Base-by-base conservation (phyloP, 1,139 yeast species). In the Kurtzmaniella quercitrusa region DNA sequence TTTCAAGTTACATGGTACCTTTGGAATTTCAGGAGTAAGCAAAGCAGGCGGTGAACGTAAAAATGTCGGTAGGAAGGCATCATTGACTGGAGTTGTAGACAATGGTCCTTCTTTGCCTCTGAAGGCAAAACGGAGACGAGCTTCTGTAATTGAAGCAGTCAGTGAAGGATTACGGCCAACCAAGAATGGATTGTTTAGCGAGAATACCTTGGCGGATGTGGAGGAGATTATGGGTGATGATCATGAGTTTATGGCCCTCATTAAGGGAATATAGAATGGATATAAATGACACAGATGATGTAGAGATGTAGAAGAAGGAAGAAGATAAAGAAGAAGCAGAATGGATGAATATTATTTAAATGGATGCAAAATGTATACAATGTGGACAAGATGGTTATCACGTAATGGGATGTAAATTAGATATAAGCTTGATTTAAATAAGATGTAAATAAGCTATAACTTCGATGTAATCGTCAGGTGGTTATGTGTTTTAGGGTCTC, bases 121-220 rank as follows among this genome's bases (percentile, higher is more conserved):
- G 9, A 67, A 64, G 51, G 62, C 50, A 57, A 64, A 58, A 42
- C 48, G 74, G 43, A 61, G 89, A 57, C 69, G 85, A 51, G 84
- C 83, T 33, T 80, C 86, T 44, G 74, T 79, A 44, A 85, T 73
- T 2, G 91, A 84, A 53, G 90, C 91, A 2, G 83, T 82, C n/a
- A 76, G 80, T 7, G 91, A 83, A 56, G 90, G 90, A 5, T 68
- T 81, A 52, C 68, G 91, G 48, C 79, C 84, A 12, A 85, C 94
- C 1, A 84, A 79, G 53, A 79, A 80, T 50, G 94, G 94, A 4
- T 66, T 85, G 47, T 85, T 85, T 59, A 82, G 84, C 57, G 91
- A 85, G 57, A 79, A 78, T 48, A 82, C 88, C 1, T 63, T 85
- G 53, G 79, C 82, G 9, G 85, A 82, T 53, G 86, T 85, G 34